Evolutionary conservation across 2,329 filamentous ascomycete genomes (phyloP).

Genomic region (Helotiales sp.): DNA sequence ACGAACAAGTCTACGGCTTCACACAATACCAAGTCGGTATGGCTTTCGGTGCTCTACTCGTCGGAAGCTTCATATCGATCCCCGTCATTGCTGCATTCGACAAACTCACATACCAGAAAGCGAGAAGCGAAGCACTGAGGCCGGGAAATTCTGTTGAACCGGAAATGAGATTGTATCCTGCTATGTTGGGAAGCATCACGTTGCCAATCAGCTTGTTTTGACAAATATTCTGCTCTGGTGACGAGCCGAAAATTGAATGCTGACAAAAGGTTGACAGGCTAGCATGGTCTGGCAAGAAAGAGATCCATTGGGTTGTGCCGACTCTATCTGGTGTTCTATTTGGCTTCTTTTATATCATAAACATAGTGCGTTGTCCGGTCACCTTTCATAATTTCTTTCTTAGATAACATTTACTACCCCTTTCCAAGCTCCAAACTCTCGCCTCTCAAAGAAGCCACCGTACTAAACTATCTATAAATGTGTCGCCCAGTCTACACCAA

Average conservation of each 20-base stretch:
- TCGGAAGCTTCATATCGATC: constrained; percentile 8
- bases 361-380: not conserved
- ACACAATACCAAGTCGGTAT: constrained; percentile 17
- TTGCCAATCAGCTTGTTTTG: constrained; percentile 15
- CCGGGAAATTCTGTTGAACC: constrained; percentile 6
- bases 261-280: constrained; percentile 10
- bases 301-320: constrained; percentile 14
- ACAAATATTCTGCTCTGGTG: not conserved
- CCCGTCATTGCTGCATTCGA: constrained; percentile 13
- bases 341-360: constrained; percentile 14
- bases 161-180: constrained; percentile 17
- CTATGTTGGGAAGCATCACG: constrained; percentile 13
- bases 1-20: constrained; percentile 15
- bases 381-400: too few species aligned
- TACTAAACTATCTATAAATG: not conserved
- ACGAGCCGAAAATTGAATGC: too few species aligned
- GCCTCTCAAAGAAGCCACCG: too few species aligned
- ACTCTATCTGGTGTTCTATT: constrained; percentile 13
- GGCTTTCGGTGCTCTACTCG: constrained; percentile 12
- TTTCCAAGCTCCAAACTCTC: too few species aligned
- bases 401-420: too few species aligned
- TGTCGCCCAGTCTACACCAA: constrained; percentile 19
- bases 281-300: constrained; percentile 11
- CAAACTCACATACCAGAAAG: constrained; percentile 13
- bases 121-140: constrained; percentile 1